Conservation (phyloP, 805 yeast species). For the Cyberlindnera mrakii region DNA sequence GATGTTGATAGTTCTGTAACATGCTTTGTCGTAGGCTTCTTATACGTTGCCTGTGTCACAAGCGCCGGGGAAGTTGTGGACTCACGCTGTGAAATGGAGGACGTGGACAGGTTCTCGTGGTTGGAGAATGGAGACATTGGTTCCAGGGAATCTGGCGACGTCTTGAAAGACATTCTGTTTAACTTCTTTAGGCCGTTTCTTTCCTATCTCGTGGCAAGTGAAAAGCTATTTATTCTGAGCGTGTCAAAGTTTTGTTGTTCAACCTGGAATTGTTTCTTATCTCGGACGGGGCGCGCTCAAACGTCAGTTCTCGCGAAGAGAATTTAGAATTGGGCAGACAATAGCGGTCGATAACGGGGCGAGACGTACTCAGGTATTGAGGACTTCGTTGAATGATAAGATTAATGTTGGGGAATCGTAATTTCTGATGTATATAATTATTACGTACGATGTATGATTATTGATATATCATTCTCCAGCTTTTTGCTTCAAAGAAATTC, state of each 20-base stretch:
- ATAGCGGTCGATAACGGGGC: too few relatives aligned
- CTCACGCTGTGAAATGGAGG: slow-evolving; percentile 9
- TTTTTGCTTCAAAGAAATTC: too few relatives aligned
- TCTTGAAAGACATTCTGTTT: slow-evolving; percentile 4
- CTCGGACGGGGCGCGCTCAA: too few relatives aligned
- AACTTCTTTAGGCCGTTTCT: background rate
- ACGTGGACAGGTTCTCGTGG: slow-evolving; percentile 11
- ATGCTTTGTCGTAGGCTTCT: slow-evolving; percentile 23
- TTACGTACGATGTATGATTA: too few relatives aligned
- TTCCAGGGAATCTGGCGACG: slow-evolving; percentile 20
- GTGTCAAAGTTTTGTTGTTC: background rate
- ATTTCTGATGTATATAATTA: too few relatives aligned
- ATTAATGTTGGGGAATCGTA: too few relatives aligned
- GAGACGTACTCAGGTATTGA: too few relatives aligned
- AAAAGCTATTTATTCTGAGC: background rate
- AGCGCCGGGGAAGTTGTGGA: slow-evolving; percentile 20
- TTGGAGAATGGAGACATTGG: slow-evolving; percentile 25
- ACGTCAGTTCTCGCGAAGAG: too few relatives aligned
- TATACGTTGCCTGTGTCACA: slow-evolving; percentile 22
- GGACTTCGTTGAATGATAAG: too few relatives aligned
- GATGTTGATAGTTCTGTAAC: slow-evolving; percentile 54
- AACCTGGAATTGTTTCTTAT: too few relatives aligned
- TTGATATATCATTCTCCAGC: too few relatives aligned
- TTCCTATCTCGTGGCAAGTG: background rate
- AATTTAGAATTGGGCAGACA: too few relatives aligned